A percentile compares a stretch with the other conserved stretches of the same genome.
Evolutionary conservation across 148 eudicot genomes (phyloP).

Genomic region (Talinum fruticosum): DNA sequence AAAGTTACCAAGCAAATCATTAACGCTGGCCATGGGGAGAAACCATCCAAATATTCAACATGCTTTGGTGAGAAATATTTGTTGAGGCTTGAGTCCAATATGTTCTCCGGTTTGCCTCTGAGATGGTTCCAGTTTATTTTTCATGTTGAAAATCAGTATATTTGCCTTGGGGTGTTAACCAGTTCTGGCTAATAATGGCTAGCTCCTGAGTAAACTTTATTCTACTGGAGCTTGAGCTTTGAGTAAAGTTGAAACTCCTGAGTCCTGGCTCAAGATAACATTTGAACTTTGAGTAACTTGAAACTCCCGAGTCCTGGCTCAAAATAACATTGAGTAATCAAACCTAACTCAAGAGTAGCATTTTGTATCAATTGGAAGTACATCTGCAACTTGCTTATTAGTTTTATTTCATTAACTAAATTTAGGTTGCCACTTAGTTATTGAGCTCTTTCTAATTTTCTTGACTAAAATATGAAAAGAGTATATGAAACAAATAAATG

Average conservation of each 20-base stretch:
- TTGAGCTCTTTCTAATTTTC: neutral
- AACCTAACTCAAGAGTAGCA: neutral
- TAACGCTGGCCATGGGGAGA: conserved; percentile 91
- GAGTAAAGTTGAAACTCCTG: neutral
- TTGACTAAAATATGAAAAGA: neutral
- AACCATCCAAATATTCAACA: conserved; percentile 96
- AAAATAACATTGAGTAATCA: neutral
- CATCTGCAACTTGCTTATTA: neutral
- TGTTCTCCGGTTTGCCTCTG: neutral
- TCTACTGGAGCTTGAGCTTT: neutral
- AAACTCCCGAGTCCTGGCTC: neutral
- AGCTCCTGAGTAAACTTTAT: neutral
- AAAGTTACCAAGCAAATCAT: conserved; percentile 88
- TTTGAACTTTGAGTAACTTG: neutral
- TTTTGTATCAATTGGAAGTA: neutral
- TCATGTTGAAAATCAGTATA: neutral
- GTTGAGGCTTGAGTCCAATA: neutral
- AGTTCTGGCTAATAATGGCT: neutral
- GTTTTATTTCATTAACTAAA: neutral
- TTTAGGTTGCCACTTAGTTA: neutral
- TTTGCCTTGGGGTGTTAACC: neutral
- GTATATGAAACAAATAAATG: neutral
- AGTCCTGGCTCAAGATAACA: neutral
- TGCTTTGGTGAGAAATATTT: conserved; percentile 70
- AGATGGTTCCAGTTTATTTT: neutral